phyloP scores from a whole-genome alignment of 176 grass and related monocot species.

The Musa schizocarpa region DNA sequence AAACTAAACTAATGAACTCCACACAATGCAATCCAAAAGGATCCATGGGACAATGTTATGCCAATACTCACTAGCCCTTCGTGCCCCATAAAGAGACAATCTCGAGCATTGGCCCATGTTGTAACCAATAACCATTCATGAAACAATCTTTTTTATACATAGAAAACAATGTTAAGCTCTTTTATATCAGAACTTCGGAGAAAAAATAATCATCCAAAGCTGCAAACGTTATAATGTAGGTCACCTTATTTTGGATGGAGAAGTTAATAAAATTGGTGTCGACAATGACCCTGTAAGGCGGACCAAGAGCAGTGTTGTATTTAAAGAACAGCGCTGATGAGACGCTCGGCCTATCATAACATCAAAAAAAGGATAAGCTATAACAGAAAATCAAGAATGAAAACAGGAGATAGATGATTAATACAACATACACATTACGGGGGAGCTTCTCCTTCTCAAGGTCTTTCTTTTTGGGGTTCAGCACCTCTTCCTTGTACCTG shows the following conservation, averaged over 20 bases:
- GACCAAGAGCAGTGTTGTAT: slow-evolving; percentile 78
- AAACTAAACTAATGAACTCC: no score
- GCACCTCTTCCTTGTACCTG: slow-evolving; percentile 62
- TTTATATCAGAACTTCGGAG: neutral
- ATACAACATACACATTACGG: slow-evolving; percentile 57
- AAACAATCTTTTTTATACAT: neutral
- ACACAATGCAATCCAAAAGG: no score
- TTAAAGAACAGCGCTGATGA: slow-evolving; percentile 82
- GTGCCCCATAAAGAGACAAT: no score
- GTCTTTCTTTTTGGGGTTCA: slow-evolving; percentile 77
- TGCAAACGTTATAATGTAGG: neutral
- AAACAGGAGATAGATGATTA: neutral
- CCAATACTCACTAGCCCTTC: no score
- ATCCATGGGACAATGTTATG: no score
- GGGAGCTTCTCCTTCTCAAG: slow-evolving; percentile 56
- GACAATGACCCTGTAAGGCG: slow-evolving; percentile 85
- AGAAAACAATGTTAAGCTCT: no score
- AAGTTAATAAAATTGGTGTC: slow-evolving; percentile 99
- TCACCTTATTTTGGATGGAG: slow-evolving; percentile 89
- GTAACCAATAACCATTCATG: neutral
- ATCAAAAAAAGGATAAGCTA: neutral
- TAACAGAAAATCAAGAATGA: neutral
- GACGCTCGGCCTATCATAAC: slow-evolving; percentile 33
- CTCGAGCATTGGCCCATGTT: no score
- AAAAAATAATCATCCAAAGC: neutral